phyloP scores from a whole-genome alignment of 331 rosid genomes.

The Pyrus hybrid region DNA sequence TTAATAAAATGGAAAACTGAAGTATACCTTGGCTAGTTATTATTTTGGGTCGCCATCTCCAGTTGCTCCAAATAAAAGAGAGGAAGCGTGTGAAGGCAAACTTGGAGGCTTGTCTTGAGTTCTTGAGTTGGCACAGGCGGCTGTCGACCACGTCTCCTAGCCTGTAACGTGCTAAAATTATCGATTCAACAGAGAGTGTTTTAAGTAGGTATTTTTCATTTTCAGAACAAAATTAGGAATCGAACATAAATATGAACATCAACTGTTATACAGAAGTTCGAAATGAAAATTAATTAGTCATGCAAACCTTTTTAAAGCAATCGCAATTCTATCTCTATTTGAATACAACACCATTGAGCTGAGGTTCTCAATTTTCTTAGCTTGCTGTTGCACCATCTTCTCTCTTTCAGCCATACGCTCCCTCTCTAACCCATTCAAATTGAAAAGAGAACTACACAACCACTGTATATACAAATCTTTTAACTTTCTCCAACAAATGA shows the following conservation, averaged over 20 bases:
- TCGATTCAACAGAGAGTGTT: no score
- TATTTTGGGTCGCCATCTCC: no score
- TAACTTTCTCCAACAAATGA: neutral
- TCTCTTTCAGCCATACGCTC: constrained; percentile 95
- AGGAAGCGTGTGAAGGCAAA: no score
- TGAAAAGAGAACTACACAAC: constrained; percentile 60
- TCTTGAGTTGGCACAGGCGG: no score
- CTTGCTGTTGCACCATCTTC: constrained; percentile 77
- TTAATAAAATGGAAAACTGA: no score
- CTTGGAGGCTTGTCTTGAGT: no score
- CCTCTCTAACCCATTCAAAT: constrained; percentile 80
- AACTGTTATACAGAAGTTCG: neutral
- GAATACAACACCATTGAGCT: constrained; percentile 91
- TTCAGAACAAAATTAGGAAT: neutral
- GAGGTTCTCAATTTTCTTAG: constrained; percentile 79
- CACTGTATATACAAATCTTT: neutral
- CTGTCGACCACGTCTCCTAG: no score
- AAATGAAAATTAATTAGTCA: neutral
- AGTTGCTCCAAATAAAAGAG: no score
- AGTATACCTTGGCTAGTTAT: no score
- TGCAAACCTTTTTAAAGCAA: constrained; percentile 56
- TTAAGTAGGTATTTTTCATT: neutral
- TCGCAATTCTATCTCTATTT: constrained; percentile 65
- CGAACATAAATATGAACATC: neutral
- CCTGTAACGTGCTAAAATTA: no score